These are phyloP conservation scores for Aechmea fasciata DNA, from an alignment of 176 grass and related monocot genomes.

Conservation along the genomic window DNA sequence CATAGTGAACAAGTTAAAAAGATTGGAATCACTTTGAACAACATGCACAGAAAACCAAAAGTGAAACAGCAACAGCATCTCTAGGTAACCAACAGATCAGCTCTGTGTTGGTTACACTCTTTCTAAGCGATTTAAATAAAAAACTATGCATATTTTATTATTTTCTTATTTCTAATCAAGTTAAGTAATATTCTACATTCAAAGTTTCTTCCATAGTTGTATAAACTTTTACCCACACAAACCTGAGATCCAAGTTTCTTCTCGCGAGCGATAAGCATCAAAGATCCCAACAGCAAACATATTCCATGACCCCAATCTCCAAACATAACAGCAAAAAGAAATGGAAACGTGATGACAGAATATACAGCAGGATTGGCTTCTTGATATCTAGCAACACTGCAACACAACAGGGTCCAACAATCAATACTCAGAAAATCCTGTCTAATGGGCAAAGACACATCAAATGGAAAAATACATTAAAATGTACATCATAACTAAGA, in stretches of 20 bases:
- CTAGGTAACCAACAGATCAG: not conserved
- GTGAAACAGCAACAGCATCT: not conserved
- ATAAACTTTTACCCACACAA: constrained; percentile 4
- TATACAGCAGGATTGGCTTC: constrained; percentile 98
- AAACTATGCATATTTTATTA: too few relatives aligned
- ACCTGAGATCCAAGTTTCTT: constrained; percentile 97
- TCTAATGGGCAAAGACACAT: not conserved
- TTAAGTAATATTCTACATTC: too few relatives aligned
- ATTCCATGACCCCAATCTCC: constrained; percentile 99
- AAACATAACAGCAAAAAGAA: constrained; percentile 99
- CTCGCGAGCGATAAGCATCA: constrained; percentile 85
- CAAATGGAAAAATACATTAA: not conserved
- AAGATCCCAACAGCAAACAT: constrained; percentile 84
- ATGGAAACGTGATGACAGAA: constrained; percentile 95
- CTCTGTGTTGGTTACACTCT: not conserved
- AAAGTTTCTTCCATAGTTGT: not conserved
- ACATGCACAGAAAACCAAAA: not conserved
- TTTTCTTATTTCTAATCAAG: not conserved
- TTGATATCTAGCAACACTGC: constrained; percentile 92
- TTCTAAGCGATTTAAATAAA: not conserved
- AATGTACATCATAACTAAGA: too few relatives aligned
- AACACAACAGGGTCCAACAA: constrained; percentile 19
- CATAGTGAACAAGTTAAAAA: not conserved
- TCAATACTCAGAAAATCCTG: not conserved
- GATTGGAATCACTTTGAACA: not conserved